Percentiles rank a stretch among this genome's conserved stretches.
Conservation (phyloP, 2,329 filamentous ascomycete genomes). For the Fusarium anthophilum region DNA sequence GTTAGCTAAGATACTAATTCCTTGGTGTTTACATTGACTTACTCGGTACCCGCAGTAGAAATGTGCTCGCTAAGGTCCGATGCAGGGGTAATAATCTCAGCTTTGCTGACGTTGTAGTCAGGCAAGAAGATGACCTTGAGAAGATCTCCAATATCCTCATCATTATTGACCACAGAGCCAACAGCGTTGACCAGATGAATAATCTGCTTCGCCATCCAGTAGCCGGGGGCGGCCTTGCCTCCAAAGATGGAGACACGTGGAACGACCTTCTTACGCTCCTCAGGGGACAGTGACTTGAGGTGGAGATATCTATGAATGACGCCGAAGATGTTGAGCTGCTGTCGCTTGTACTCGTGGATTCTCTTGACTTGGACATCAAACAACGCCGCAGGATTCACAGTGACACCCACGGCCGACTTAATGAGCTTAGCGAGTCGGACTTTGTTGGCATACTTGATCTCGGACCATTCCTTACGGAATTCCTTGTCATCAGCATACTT, state of each 20-base stretch:
- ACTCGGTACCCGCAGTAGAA: conserved; percentile 95
- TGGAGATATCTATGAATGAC: conserved; percentile 93
- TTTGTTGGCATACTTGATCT: conserved; percentile 98
- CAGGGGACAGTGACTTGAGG: conserved; percentile 84
- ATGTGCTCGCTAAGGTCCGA: conserved; percentile 99
- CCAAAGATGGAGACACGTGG: conserved; percentile 96
- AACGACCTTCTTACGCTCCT: conserved; percentile 85
- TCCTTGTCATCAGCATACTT: conserved; percentile 83
- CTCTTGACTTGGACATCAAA: conserved; percentile 99
- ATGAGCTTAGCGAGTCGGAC: conserved; percentile 91
- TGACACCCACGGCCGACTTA: conserved; percentile 79
- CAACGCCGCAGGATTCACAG: conserved; percentile 85
- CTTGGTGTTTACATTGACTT: conserved; percentile 43
- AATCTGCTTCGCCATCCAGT: conserved; percentile 99
- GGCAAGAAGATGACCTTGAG: conserved; percentile 97
- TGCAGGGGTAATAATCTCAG: conserved; percentile 93
- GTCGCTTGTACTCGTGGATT: conserved; percentile 99
- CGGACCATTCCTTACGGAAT: conserved; percentile 94
- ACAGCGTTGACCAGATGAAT: conserved; percentile 97
- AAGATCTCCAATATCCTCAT: conserved; percentile 89
- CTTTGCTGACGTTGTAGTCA: conserved; percentile 99
- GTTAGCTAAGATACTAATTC: conserved; percentile 11
- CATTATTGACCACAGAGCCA: conserved; percentile 88
- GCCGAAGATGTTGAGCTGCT: conserved; percentile 98
- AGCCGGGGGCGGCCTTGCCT: conserved; percentile 96